These are phyloP conservation scores for Smittium mucronatum DNA, from an alignment of 371 early-diverging fungal species.

Conservation along the genomic window DNA sequence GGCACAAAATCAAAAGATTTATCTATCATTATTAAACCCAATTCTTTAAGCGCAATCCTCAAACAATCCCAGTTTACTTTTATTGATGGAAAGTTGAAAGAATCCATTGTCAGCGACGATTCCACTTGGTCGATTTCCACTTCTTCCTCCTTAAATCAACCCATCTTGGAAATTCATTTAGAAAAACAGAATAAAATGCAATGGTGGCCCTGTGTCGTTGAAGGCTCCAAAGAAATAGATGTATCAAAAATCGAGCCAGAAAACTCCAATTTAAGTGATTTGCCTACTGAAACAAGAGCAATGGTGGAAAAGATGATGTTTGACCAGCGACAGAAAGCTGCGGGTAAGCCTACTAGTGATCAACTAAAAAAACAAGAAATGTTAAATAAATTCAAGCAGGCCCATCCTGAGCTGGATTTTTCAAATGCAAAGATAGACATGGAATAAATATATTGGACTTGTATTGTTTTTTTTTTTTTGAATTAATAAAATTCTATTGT, in stretches of 20 bases:
- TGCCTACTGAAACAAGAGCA: conserved; percentile 10
- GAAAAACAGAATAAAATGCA: conserved; percentile 14
- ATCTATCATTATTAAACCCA: not conserved
- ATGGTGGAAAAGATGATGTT: conserved; percentile 38
- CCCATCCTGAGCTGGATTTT: conserved; percentile 13
- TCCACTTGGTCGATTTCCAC: conserved; percentile 13
- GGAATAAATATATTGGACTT: too few species aligned
- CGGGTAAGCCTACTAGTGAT: conserved; percentile 72
- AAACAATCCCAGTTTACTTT: conserved; percentile 7
- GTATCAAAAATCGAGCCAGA: conserved; percentile 13
- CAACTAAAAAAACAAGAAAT: conserved; percentile 62
- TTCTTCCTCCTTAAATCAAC: not conserved
- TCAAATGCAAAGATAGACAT: conserved; percentile 12
- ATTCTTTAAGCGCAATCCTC: not conserved
- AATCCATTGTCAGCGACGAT: conserved; percentile 11
- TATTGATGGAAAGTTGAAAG: conserved; percentile 4
- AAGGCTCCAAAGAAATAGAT: conserved; percentile 10
- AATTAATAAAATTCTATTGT: too few species aligned
- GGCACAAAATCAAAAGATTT: conserved; percentile 8
- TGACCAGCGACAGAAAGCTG: conserved; percentile 79
- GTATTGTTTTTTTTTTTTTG: too few species aligned
- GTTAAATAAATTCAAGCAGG: conserved; percentile 57
- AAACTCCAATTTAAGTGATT: conserved; percentile 14
- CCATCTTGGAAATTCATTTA: conserved; percentile 4
- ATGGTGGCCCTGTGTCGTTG: conserved; percentile 12